phyloP scores from a whole-genome alignment of 768 basidiomycete species.

The Grammothele lineata region DNA sequence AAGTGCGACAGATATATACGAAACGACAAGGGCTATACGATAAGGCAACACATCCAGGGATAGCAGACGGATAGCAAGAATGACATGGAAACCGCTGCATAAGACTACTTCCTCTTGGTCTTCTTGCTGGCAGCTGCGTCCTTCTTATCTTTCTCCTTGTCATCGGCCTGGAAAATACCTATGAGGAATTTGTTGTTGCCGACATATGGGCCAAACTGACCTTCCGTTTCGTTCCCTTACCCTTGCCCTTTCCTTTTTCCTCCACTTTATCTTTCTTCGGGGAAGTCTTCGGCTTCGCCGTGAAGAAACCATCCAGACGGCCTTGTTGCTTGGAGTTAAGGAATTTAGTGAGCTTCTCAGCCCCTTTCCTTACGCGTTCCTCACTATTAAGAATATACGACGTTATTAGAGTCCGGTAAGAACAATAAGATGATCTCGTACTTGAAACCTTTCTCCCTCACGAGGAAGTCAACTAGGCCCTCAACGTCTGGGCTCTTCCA shows the following conservation, averaged over 20 bases:
- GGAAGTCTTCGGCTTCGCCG: constrained; percentile 55
- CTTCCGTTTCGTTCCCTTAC: constrained; percentile 50
- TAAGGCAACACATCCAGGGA: neutral
- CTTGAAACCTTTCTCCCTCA: constrained; percentile 97
- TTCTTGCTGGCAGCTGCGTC: constrained; percentile 34
- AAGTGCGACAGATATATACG: constrained; percentile 13
- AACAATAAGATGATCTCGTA: constrained; percentile 36
- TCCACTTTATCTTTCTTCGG: constrained; percentile 42
- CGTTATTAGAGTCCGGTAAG: no score
- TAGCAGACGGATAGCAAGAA: neutral
- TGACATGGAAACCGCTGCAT: neutral
- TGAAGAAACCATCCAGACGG: constrained; percentile 93
- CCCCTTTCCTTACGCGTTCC: constrained; percentile 93
- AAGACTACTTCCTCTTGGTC: constrained; percentile 36
- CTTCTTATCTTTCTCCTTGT: constrained; percentile 34
- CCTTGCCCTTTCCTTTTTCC: constrained; percentile 28
- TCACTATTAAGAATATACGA: constrained; percentile 52
- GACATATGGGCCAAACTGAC: constrained; percentile 22
- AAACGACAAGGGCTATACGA: neutral
- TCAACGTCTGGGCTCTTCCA: constrained; percentile 94
- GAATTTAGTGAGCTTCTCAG: constrained; percentile 86
- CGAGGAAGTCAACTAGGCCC: constrained; percentile 89
- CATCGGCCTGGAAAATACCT: constrained; percentile 18
- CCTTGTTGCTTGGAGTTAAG: constrained; percentile 93
- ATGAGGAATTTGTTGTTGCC: no score